Evolutionary conservation across 768 basidiomycete genomes (phyloP).

Genomic region (Tulasnella sp.): DNA sequence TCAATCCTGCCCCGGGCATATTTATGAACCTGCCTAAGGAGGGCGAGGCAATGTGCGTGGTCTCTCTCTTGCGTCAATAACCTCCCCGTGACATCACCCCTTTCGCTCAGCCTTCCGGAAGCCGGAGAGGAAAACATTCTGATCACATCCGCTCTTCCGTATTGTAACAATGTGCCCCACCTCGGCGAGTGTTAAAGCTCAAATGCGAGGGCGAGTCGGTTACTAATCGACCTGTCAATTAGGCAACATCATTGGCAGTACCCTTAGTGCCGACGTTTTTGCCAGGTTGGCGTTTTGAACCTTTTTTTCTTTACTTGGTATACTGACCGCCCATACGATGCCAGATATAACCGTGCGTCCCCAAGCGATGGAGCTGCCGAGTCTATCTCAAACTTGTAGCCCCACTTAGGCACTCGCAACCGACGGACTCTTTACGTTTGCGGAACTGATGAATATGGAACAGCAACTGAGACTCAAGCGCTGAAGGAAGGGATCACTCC

Average conservation of each 20-base stretch:
- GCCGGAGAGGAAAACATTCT: constrained; percentile 83
- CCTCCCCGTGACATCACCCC: constrained; percentile 9
- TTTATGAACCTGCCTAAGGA: constrained; percentile 46
- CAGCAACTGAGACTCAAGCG: constrained; percentile 97
- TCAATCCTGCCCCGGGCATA: constrained; percentile 40
- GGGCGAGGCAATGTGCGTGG: constrained; percentile 46
- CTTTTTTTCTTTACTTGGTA: background rate
- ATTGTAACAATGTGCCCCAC: constrained; percentile 97
- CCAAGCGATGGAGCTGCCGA: too few species aligned
- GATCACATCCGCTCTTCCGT: constrained; percentile 92
- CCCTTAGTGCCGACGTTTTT: constrained; percentile 94
- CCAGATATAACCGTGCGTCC: constrained; percentile 37
- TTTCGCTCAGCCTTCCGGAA: constrained; percentile 58
- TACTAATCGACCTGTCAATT: background rate
- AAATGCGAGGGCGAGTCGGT: constrained; percentile 8
- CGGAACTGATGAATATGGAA: constrained; percentile 99
- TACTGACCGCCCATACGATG: constrained; percentile 6
- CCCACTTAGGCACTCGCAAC: constrained; percentile 61
- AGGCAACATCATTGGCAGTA: constrained; percentile 94
- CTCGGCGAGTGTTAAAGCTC: constrained; percentile 54
- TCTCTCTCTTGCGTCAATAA: background rate
- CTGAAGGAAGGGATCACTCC: constrained; percentile 81
- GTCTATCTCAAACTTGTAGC: background rate
- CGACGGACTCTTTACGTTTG: constrained; percentile 89
- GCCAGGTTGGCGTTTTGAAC: constrained; percentile 62